phyloP scores from a whole-genome alignment of 768 basidiomycete species.

The Lepiota brunneoincarnata region DNA sequence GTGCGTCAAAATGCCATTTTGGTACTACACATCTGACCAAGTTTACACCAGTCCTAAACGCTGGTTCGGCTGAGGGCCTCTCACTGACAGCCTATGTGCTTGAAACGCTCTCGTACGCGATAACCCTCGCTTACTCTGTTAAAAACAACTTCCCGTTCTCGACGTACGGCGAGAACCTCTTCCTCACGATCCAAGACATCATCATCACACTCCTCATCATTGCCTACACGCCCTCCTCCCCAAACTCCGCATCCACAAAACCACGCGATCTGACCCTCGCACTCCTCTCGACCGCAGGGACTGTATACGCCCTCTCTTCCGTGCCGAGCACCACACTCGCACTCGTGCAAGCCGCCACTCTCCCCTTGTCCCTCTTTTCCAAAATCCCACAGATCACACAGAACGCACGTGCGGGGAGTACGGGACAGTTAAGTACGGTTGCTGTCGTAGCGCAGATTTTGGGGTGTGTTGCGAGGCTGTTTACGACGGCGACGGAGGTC shows the following conservation, averaged over 20 bases:
- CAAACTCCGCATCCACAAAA: constrained; percentile 21
- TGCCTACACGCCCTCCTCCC: constrained; percentile 43
- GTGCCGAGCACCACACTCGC: constrained; percentile 53
- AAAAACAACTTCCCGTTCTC: constrained; percentile 90
- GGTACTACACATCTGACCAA: background rate
- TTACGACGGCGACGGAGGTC: constrained; percentile 91
- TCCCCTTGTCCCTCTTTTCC: constrained; percentile 89
- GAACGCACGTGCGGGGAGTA: constrained; percentile 72
- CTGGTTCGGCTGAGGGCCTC: constrained; percentile 81
- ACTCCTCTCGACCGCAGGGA: constrained; percentile 23
- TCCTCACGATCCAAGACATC: constrained; percentile 87
- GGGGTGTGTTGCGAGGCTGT: constrained; percentile 89
- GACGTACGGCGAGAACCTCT: constrained; percentile 96
- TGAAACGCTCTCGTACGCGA: constrained; percentile 88
- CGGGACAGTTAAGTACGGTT: constrained; percentile 93
- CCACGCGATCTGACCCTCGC: constrained; percentile 32
- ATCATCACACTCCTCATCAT: constrained; percentile 88
- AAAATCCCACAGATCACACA: constrained; percentile 92
- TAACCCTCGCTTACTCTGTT: constrained; percentile 84
- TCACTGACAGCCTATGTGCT: constrained; percentile 85
- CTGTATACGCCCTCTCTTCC: constrained; percentile 37
- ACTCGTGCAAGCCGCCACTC: constrained; percentile 77
- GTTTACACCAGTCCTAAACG: constrained; percentile 53
- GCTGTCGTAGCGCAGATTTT: constrained; percentile 85
- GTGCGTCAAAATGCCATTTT: constrained; percentile 40